Evolutionary conservation across 805 yeast genomes (phyloP).

Genomic region (Priceomyces haplophilus): DNA sequence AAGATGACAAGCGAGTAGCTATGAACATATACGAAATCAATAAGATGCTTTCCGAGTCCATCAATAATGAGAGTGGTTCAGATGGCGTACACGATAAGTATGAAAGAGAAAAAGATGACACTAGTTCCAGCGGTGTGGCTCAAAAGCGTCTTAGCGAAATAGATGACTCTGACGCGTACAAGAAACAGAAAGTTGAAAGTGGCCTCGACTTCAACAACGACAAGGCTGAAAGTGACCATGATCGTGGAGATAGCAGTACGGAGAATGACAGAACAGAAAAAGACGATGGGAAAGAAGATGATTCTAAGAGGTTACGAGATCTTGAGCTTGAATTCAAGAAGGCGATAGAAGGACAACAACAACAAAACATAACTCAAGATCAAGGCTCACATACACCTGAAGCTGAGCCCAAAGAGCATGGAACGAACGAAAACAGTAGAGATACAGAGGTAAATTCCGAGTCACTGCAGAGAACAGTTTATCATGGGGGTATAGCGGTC

Average conservation of each 20-base stretch:
- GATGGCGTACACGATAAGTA: background rate
- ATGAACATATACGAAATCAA: slow-evolving; percentile 16
- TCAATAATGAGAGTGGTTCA: slow-evolving; percentile 5
- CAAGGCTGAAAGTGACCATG: background rate
- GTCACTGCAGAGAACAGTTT: slow-evolving; percentile 12
- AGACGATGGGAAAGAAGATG: background rate
- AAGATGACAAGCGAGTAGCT: slow-evolving; percentile 7
- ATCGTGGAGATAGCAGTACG: background rate
- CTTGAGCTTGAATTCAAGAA: slow-evolving; percentile 18
- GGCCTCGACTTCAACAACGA: background rate
- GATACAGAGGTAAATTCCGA: slow-evolving; percentile 1
- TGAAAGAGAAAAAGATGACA: background rate
- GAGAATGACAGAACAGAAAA: background rate
- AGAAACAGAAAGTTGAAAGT: slow-evolving; percentile 6
- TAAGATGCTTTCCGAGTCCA: slow-evolving; percentile 19
- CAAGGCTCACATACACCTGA: slow-evolving; percentile 1
- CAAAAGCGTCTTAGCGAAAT: background rate
- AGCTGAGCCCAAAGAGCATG: background rate
- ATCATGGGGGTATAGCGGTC: slow-evolving; percentile 21
- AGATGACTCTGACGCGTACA: slow-evolving; percentile 3
- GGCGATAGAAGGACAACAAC: slow-evolving; percentile 18
- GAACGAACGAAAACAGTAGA: slow-evolving; percentile 1
- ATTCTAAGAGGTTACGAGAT: slow-evolving; percentile 2
- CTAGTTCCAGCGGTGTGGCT: background rate
- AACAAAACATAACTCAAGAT: background rate